Evolutionary conservation across 176 grass and related monocot genomes (phyloP).

Genomic region (Juncus inflexus): DNA sequence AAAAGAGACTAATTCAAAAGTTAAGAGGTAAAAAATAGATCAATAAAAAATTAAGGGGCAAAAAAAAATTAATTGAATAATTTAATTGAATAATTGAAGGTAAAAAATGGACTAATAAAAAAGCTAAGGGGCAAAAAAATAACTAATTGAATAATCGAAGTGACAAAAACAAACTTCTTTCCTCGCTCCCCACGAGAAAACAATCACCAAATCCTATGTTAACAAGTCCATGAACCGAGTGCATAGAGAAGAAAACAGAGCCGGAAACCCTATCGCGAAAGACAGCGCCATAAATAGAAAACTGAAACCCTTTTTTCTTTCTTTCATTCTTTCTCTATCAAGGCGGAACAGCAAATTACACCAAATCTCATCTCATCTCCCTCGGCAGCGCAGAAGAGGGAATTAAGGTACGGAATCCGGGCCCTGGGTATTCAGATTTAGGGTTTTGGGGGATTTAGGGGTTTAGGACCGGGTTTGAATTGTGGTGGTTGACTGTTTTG

Average conservation of each 20-base stretch:
- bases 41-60: no score
- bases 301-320: neutral
- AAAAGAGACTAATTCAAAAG: no score
- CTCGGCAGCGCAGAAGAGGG: neutral
- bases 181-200: no score
- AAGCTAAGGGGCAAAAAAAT: no score
- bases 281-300: slow-evolving; percentile 2
- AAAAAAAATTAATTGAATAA: no score
- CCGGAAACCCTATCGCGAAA: slow-evolving; percentile 24
- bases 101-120: no score
- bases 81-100: no score
- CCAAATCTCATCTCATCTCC: neutral
- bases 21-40: no score
- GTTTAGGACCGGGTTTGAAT: neutral
- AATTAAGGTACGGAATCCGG: slow-evolving; percentile 6
- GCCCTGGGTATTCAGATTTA: neutral
- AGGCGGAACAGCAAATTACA: slow-evolving; percentile 5
- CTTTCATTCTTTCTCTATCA: neutral
- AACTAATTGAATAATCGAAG: no score
- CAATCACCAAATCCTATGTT: no score
- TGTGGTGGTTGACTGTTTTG: neutral
- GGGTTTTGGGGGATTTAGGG: neutral
- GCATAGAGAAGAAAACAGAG: neutral
- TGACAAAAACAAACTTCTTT: no score
- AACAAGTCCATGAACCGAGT: neutral